A percentile compares a stretch with the other conserved stretches of the same genome.
Evolutionary conservation across 257 asterid genomes (phyloP).

Genomic region (Fraxinus pennsylvanica): DNA sequence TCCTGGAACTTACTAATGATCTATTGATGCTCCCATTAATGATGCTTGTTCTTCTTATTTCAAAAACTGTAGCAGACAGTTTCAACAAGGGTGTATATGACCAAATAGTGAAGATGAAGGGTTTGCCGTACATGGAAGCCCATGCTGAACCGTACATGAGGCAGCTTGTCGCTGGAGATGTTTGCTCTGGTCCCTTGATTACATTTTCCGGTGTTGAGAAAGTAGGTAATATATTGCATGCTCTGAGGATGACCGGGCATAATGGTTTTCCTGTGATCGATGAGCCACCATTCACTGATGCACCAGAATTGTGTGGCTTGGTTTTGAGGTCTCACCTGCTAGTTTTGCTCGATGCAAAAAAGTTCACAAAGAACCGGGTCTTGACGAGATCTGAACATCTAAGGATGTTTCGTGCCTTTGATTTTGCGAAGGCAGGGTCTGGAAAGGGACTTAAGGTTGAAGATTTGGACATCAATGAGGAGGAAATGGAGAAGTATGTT

Average conservation of each 20-base stretch:
- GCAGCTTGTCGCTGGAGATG: slow-evolving; percentile 79
- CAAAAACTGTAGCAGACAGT: slow-evolving; percentile 87
- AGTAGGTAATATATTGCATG: slow-evolving; percentile 69
- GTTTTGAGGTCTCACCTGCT: slow-evolving; percentile 86
- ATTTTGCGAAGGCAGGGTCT: slow-evolving; percentile 86
- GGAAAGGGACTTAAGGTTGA: slow-evolving; percentile 89
- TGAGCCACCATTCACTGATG: slow-evolving; percentile 78
- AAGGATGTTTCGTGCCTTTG: slow-evolving; percentile 59
- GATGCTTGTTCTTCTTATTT: slow-evolving; percentile 91
- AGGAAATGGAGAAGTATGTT: slow-evolving; percentile 90
- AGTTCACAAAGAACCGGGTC: slow-evolving; percentile 51
- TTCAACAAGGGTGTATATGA: slow-evolving; percentile 90
- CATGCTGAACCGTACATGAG: slow-evolving; percentile 96
- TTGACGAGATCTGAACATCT: slow-evolving; percentile 49
- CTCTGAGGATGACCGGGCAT: slow-evolving; percentile 62
- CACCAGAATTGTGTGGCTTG: slow-evolving; percentile 80
- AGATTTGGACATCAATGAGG: slow-evolving; percentile 63
- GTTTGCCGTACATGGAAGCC: slow-evolving; percentile 90
- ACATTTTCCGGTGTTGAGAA: slow-evolving; percentile 74
- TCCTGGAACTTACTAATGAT: slow-evolving; percentile 83
- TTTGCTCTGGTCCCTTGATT: slow-evolving; percentile 88
- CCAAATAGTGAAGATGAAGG: slow-evolving; percentile 92
- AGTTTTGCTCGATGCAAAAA: slow-evolving; percentile 66
- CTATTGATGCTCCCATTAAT: slow-evolving; percentile 85
- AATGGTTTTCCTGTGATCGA: slow-evolving; percentile 91